phyloP scores from a whole-genome alignment of 2,329 filamentous ascomycete species.

The Fusarium citri region DNA sequence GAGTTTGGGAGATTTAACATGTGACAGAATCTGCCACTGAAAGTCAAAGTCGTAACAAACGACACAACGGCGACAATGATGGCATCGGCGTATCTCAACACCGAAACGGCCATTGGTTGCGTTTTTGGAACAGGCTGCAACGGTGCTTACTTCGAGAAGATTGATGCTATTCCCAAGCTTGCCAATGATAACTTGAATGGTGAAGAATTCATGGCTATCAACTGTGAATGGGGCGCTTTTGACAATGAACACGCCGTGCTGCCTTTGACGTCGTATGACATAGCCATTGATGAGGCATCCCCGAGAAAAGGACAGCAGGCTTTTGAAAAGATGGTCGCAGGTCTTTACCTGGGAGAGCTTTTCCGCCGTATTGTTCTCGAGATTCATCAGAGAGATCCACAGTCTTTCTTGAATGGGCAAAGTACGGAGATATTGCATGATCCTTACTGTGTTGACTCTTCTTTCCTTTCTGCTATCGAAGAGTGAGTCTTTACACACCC shows the following conservation, averaged over 20 bases:
- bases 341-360: slow-evolving; percentile 92
- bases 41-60: slow-evolving; percentile 92
- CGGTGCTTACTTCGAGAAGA: slow-evolving; percentile 96
- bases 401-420: not conserved
- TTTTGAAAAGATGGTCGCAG: slow-evolving; percentile 98
- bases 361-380: slow-evolving; percentile 89
- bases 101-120: slow-evolving; percentile 91
- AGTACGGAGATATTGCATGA: slow-evolving; percentile 74
- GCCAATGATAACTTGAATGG: slow-evolving; percentile 88
- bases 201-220: slow-evolving; percentile 85
- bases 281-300: slow-evolving; percentile 88
- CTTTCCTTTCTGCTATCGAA: slow-evolving; percentile 92
- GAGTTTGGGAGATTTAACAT: no score
- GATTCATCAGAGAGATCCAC: slow-evolving; percentile 72
- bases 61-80: slow-evolving; percentile 98
- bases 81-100: slow-evolving; percentile 93
- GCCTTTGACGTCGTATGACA: slow-evolving; percentile 87
- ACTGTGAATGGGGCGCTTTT: slow-evolving; percentile 97
- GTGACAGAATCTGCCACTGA: slow-evolving; percentile 86
- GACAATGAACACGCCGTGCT: slow-evolving; percentile 93
- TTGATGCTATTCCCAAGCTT: slow-evolving; percentile 90
- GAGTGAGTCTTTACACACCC: slow-evolving; percentile 64
- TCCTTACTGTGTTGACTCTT: slow-evolving; percentile 89
- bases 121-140: slow-evolving; percentile 99
- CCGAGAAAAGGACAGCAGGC: slow-evolving; percentile 95